Base-by-base conservation (phyloP, 73 alveolate species). In the Paramecium octaurelia region DNA sequence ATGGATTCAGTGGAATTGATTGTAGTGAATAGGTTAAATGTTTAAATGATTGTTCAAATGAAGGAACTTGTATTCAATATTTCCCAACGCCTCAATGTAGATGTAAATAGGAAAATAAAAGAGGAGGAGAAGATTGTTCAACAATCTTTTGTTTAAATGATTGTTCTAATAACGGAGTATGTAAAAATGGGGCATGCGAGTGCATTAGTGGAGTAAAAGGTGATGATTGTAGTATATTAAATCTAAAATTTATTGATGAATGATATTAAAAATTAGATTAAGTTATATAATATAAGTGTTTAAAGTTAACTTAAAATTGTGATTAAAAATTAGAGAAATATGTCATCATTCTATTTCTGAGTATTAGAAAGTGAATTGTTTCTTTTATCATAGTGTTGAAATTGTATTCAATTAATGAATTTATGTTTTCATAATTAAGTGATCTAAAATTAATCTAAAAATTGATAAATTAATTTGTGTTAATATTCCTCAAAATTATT, bases 71-170 rank as follows among this genome's bases (percentile, higher is more conserved):
- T 44, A 36, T 36, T 36, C 9, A 75, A 34, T 75, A 75, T 75
- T 75, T 75, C 38, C 88, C 88, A 75, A n/a, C 42, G 4, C 48
- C 88, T 21, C 21, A 36, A 75, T 75, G 88, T 75, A 34, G 60
- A 75, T 75, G 88, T 40, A 29, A 29, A 16, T 75, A 75, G 31
- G 60, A 34, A 36, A 20, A 34, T 34, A 36, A 75, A 34, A 75
- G 88, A 5, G 88, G 88, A 75, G 88, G 88, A 36, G 60, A 75
- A 14, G 88, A 75, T 75, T 75, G 88, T 36, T 31, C 60, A 3
- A 36, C 59, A 3, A 35, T 75, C 34, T 75, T 75, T 36, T 75
- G 88, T 75, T 29, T 75, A 4, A 75, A 75, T 75, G 88, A 75
- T 75, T 75, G 88, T 75, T 75, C 88, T n/a, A 75, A 75, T 75